Conservation (phyloP, 192 early-diverging fungal species). For the Coemansia sp. region DNA sequence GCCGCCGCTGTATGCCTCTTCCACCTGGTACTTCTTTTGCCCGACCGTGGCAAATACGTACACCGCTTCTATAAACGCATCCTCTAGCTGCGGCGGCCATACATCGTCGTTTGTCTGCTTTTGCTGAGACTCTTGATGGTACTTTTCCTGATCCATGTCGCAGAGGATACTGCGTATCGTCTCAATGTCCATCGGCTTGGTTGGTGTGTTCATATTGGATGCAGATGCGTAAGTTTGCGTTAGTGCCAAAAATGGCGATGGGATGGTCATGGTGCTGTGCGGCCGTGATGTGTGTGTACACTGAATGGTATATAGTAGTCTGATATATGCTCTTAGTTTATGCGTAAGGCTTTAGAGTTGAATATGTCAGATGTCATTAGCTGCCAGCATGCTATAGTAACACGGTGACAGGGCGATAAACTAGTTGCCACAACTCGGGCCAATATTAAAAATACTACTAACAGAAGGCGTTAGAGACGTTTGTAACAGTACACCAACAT, state of each 20-base stretch:
- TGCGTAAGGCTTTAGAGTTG: not conserved
- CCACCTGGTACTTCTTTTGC: conserved; percentile 49
- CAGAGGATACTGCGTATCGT: conserved; percentile 26
- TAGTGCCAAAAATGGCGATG: not conserved
- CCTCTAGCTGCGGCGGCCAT: conserved; percentile 40
- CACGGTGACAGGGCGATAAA: not conserved
- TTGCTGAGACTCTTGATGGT: conserved; percentile 27
- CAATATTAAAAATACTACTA: conserved; percentile 3
- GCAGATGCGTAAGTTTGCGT: not conserved
- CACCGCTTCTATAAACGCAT: conserved; percentile 36
- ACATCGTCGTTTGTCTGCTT: conserved; percentile 30
- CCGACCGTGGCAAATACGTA: conserved; percentile 41
- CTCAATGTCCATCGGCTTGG: conserved; percentile 38
- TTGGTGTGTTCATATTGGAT: not conserved
- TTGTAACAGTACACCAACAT: conserved; percentile 6
- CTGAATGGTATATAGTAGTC: not conserved
- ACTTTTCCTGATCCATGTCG: conserved; percentile 31
- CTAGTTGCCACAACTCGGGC: not conserved
- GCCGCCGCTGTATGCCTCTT: conserved; percentile 19
- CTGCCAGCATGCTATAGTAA: not conserved
- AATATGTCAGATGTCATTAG: not conserved
- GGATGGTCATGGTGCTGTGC: not conserved
- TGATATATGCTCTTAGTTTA: not conserved
- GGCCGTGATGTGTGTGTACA: not conserved
- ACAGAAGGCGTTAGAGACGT: conserved; percentile 2